Percentiles rank a stretch among this genome's conserved stretches.
phyloP scores from a whole-genome alignment of 805 yeast species.

The Sugiyamaella marilandica region DNA sequence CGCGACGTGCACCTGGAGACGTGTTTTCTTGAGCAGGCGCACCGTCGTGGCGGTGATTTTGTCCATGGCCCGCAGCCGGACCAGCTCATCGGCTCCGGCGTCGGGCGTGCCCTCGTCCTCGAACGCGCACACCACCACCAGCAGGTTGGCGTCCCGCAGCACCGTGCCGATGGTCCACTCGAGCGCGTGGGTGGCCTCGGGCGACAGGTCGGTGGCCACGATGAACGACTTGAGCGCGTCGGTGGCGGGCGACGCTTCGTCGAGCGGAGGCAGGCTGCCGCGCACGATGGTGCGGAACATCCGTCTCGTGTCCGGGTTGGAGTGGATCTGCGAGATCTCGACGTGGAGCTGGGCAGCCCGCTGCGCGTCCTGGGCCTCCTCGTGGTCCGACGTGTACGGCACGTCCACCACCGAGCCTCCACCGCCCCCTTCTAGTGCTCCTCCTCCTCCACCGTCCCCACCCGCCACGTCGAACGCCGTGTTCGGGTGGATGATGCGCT shows the following conservation, averaged over 20 bases:
- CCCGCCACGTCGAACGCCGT: constrained; percentile 37
- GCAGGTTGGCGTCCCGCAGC: constrained; percentile 73
- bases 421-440: no score
- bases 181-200: constrained; percentile 76
- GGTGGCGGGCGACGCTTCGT: constrained; percentile 18
- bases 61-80: constrained; percentile 42
- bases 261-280: constrained; percentile 55
- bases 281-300: constrained; percentile 67
- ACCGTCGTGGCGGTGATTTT: constrained; percentile 38
- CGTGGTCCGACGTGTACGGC: constrained; percentile 67
- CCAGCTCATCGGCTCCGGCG: constrained; percentile 31
- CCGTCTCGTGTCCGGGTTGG: constrained; percentile 49
- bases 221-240: constrained; percentile 50
- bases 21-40: constrained; percentile 54
- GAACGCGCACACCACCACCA: constrained; percentile 54
- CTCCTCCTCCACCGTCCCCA: constrained; percentile 18
- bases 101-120: constrained; percentile 27
- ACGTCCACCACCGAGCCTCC: constrained; percentile 27
- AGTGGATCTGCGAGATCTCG: constrained; percentile 50
- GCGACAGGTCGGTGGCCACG: constrained; percentile 75
- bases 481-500: constrained; percentile 56
- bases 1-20: constrained; percentile 67
- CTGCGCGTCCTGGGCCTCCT: constrained; percentile 58
- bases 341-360: constrained; percentile 52
- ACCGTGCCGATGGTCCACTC: constrained; percentile 88